A percentile compares a stretch with the other conserved stretches of the same genome.
phyloP scores from a whole-genome alignment of 306 rosid genomes.

The Acacia melanoxylon region DNA sequence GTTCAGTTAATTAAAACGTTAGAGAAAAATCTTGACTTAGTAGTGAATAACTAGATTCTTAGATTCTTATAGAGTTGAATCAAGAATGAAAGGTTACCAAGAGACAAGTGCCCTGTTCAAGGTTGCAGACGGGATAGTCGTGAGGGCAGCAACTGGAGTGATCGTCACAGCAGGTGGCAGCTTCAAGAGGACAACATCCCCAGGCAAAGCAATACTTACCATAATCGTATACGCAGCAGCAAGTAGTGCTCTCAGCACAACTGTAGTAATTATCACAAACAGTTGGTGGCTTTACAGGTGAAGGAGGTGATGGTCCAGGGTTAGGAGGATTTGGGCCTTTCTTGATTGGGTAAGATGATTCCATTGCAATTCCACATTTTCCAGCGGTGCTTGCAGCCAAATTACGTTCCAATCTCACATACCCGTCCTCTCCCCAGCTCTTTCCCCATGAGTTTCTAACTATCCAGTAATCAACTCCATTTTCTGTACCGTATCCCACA shows the following conservation, averaged over 20 bases:
- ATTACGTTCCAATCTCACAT: constrained; percentile 82
- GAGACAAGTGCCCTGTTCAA: constrained; percentile 54
- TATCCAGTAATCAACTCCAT: constrained; percentile 82
- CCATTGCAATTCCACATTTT: constrained; percentile 77
- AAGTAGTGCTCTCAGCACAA: constrained; percentile 59
- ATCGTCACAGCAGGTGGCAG: constrained; percentile 78
- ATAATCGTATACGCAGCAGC: constrained; percentile 60
- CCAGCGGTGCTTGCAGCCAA: constrained; percentile 33
- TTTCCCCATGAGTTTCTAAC: constrained; percentile 83
- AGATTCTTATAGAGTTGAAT: neutral
- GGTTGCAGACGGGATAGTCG: constrained; percentile 66
- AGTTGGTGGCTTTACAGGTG: constrained; percentile 63
- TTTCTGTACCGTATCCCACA: constrained; percentile 80
- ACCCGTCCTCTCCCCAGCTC: constrained; percentile 83
- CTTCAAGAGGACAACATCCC: constrained; percentile 83
- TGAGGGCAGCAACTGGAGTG: constrained; percentile 72
- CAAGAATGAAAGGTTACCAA: constrained; percentile 36
- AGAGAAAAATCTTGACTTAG: neutral
- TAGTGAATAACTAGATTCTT: neutral
- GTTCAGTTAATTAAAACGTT: neutral
- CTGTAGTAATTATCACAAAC: constrained; percentile 56
- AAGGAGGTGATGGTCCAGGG: constrained; percentile 77
- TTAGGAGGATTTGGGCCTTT: constrained; percentile 67
- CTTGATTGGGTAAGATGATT: constrained; percentile 79
- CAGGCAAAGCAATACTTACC: constrained; percentile 52